Base-by-base conservation (phyloP, 257 asterid species). In the Solanum rostratum region DNA sequence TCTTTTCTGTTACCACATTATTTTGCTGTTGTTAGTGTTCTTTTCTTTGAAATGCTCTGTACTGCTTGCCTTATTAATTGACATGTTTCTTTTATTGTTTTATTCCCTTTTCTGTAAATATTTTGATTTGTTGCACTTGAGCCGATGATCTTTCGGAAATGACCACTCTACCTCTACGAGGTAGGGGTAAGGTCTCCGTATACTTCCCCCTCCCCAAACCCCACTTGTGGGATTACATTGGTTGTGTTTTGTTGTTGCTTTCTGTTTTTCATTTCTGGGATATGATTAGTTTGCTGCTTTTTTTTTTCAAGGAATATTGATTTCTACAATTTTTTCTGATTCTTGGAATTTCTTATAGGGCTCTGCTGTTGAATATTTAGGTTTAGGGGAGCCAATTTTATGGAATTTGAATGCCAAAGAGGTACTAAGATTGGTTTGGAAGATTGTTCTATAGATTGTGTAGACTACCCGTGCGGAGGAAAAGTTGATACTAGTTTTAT, bases 371-470 rank as follows among this genome's bases (percentile, higher is more conserved):
- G 27, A 27, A 76, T 76, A 76, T 76, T 76, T 76, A 49, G 82
- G 45, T 53, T 50, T 24, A 76, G 82, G 89, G 85, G 71, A 68
- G 49, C 4, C 30, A 76, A 63, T 88, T 94, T 92, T 95, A 96
- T 96, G 99, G 99, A 89, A 94, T 93, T 92, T 91, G 98, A 93
- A 88, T 95, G 97, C 98, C 98, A 89, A 82, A 81, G 85, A 88
- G 88, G 63, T 92, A 91, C 86, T 82, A 83, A 89, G 80, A 86
- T 84, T 83, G 85, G 78, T 78, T 87, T 85, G 82, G 85, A 84
- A 83, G 88, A 87, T 60, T 82, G 80, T 59, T 83, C 86, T 53
- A 46, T 83, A 52, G 85, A 92, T 86, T 85, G 85, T 84, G 85
- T 87, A 84, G 89, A 84, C 88, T 84, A 78, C 83, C 86, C 83